Conservation (phyloP, 2,329 filamentous ascomycete genomes). For the Blumeriella jaapii region DNA sequence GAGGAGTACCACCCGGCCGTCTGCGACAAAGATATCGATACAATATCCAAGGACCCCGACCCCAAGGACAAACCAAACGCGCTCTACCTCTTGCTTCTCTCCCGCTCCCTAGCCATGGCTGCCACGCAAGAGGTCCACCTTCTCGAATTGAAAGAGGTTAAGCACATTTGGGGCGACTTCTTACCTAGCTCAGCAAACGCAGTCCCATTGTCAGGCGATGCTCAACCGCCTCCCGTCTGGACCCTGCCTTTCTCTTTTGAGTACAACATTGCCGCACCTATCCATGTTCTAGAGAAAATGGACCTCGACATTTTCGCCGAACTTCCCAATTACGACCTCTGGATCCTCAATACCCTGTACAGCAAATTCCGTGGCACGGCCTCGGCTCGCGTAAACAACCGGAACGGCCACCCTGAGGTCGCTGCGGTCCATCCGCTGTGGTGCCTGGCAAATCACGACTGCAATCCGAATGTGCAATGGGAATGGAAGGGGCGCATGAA, state of each 20-base stretch:
- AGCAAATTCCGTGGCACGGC: constrained; percentile 90
- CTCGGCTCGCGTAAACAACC: constrained; percentile 66
- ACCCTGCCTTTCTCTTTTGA: constrained; percentile 70
- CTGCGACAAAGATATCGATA: constrained; percentile 55
- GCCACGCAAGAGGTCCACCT: constrained; percentile 49
- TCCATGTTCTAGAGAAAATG: constrained; percentile 76
- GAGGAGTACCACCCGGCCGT: constrained; percentile 52
- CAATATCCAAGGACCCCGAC: constrained; percentile 52
- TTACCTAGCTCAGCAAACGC: constrained; percentile 40
- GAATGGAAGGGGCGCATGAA: constrained; percentile 77
- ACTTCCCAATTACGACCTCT: constrained; percentile 52
- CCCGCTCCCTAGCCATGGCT: constrained; percentile 51
- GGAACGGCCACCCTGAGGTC: constrained; percentile 76
- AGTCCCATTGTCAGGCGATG: constrained; percentile 40
- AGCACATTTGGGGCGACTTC: constrained; percentile 61
- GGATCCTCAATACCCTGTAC: constrained; percentile 86
- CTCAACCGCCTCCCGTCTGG: constrained; percentile 47
- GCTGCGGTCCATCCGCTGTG: constrained; percentile 91
- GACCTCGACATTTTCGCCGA: constrained; percentile 62
- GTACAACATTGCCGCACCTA: constrained; percentile 60
- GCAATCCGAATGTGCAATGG: constrained; percentile 90
- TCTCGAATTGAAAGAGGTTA: constrained; percentile 51
- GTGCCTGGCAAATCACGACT: constrained; percentile 95
- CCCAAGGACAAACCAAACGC: constrained; percentile 47
- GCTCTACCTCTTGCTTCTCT: constrained; percentile 50